A percentile compares a stretch with the other conserved stretches of the same genome.
Conservation (phyloP, 768 basidiomycete genomes). For the Lepiota venenata region DNA sequence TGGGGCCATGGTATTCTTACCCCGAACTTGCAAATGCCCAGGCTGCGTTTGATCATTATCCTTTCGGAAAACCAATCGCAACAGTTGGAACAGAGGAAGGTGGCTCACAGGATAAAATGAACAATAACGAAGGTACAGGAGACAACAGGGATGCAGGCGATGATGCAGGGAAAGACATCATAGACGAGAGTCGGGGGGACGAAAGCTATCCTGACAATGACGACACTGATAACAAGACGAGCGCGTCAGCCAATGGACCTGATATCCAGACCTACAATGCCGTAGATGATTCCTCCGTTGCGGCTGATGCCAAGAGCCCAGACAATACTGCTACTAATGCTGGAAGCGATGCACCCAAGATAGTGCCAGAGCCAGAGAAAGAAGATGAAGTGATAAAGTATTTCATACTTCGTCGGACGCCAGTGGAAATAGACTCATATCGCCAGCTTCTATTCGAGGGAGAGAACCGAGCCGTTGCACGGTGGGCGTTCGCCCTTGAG, state of each 20-base stretch:
- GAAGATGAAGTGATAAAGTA: neutral
- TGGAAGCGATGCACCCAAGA: neutral
- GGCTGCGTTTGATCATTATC: neutral
- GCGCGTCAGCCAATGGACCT: neutral
- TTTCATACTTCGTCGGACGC: neutral
- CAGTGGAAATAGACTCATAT: conserved; percentile 19
- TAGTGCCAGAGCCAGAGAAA: neutral
- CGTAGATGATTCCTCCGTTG: neutral
- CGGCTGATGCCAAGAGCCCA: neutral
- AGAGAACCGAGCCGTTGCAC: conserved; percentile 15
- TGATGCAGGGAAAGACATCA: neutral
- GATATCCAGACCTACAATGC: neutral
- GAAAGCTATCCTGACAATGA: neutral
- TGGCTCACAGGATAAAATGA: too few relatives aligned
- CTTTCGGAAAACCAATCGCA: neutral
- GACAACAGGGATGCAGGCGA: too few relatives aligned
- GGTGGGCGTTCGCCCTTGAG: conserved; percentile 13
- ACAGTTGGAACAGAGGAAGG: neutral
- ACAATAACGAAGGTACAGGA: too few relatives aligned
- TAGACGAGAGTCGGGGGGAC: neutral
- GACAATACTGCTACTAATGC: too few relatives aligned
- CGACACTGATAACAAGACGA: neutral
- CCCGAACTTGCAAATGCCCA: neutral
- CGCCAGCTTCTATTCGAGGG: conserved; percentile 22
- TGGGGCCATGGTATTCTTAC: neutral